phyloP scores from a whole-genome alignment of 2,329 filamentous ascomycete species.

The Pseudogymnoascus sp. region DNA sequence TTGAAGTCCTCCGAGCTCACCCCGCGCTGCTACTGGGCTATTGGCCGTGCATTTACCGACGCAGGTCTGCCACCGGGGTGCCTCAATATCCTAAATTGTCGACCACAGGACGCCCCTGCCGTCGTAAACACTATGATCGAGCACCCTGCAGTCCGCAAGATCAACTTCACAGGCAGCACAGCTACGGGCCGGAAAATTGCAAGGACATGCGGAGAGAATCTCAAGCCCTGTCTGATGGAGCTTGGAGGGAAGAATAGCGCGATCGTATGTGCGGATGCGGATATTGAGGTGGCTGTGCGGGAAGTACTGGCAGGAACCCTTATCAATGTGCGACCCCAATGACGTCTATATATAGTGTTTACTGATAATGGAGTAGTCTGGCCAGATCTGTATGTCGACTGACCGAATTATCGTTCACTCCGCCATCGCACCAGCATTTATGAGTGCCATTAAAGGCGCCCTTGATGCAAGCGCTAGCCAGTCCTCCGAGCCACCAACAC shows the following conservation, averaged over 20 bases:
- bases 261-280: conserved; percentile 61
- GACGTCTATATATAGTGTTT: conserved; percentile 17
- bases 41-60: conserved; percentile 58
- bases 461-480: conserved; percentile 16
- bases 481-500: conserved; percentile 31
- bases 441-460: conserved; percentile 24
- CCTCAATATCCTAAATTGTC: conserved; percentile 51
- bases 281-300: conserved; percentile 53
- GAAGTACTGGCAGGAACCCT: conserved; percentile 51
- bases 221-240: conserved; percentile 67
- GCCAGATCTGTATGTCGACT: conserved; percentile 59
- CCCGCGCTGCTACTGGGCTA: conserved; percentile 48
- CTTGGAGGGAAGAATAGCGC: conserved; percentile 65
- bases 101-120: conserved; percentile 44
- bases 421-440: conserved; percentile 29
- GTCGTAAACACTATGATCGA: conserved; percentile 51
- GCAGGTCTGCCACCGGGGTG: conserved; percentile 63
- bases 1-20: conserved; percentile 63
- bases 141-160: conserved; percentile 52
- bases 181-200: conserved; percentile 62
- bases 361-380: conserved; percentile 34
- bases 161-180: conserved; percentile 73
- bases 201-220: conserved; percentile 51
- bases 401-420: conserved; percentile 34
- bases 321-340: conserved; percentile 35